Percentiles rank a stretch among this genome's conserved stretches.
Conservation (phyloP, 306 rosid genomes). For the Fragaria ananassa region DNA sequence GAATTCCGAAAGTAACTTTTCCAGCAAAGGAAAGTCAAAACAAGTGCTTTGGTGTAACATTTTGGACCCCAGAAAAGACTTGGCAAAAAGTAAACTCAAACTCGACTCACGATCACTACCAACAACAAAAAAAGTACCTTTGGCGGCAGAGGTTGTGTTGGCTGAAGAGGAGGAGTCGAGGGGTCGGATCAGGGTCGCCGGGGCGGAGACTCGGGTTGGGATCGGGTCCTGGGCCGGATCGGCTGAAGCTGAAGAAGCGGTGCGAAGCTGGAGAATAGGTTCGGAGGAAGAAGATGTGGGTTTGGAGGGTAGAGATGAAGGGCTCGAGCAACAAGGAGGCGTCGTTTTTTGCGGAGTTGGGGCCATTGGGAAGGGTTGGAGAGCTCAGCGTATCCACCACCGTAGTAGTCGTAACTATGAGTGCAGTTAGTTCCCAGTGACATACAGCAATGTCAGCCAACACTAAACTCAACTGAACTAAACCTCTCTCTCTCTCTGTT, state of each 20-base stretch:
- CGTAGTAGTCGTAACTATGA: slow-evolving; percentile 37
- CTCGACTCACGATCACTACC: not conserved
- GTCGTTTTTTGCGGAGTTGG: slow-evolving; percentile 81
- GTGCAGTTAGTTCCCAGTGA: slow-evolving; percentile 60
- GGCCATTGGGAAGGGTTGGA: slow-evolving; percentile 87
- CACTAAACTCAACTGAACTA: not conserved
- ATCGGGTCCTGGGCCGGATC: slow-evolving; percentile 37
- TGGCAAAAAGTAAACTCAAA: slow-evolving; percentile 19
- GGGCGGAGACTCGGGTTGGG: slow-evolving; percentile 35
- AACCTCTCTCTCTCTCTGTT: not conserved
- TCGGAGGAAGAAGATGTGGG: not conserved
- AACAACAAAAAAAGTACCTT: slow-evolving; percentile 29
- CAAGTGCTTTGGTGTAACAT: not conserved
- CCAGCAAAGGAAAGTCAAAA: not conserved
- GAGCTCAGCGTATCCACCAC: slow-evolving; percentile 54
- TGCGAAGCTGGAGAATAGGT: slow-evolving; percentile 23
- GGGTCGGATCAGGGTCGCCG: slow-evolving; percentile 44
- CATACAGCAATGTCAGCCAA: slow-evolving; percentile 51
- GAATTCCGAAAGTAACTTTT: too few relatives aligned
- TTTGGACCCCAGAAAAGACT: slow-evolving; percentile 23
- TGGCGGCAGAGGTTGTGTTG: slow-evolving; percentile 42
- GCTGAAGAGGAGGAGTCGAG: slow-evolving; percentile 44
- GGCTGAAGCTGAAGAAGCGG: slow-evolving; percentile 12
- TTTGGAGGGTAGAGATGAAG: not conserved
- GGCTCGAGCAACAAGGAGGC: slow-evolving; percentile 37